These are phyloP conservation scores for Aspergillus olivimuriae DNA, from an alignment of 495 filamentous ascomycete genomes.

Conservation along the genomic window DNA sequence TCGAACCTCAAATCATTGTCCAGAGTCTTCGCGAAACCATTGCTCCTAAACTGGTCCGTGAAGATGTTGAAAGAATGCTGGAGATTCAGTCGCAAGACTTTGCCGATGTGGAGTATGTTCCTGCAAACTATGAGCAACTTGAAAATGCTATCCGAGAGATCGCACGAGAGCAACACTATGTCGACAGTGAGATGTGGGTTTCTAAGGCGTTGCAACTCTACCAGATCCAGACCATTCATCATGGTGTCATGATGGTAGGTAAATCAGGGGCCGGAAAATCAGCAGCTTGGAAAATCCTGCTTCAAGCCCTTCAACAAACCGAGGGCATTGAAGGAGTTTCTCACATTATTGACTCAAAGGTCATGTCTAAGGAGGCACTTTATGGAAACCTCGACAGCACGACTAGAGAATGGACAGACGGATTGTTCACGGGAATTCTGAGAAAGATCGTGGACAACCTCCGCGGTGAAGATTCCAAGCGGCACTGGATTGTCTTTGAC, in stretches of 20 bases:
- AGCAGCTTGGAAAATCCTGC: conserved; percentile 86
- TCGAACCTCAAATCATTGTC: conserved; percentile 97
- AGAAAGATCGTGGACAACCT: conserved; percentile 98
- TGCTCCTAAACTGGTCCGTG: conserved; percentile 88
- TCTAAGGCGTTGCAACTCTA: conserved; percentile 92
- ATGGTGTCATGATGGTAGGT: conserved; percentile 99
- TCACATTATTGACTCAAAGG: conserved; percentile 98
- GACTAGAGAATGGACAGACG: conserved; percentile 97
- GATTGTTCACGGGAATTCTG: conserved; percentile 94
- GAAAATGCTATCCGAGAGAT: conserved; percentile 75
- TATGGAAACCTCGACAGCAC: conserved; percentile 95
- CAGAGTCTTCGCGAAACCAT: conserved; percentile 98
- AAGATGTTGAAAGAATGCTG: conserved; percentile 84
- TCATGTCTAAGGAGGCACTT: conserved; percentile 97
- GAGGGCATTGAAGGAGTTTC: conserved; percentile 90
- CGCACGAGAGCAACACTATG: conserved; percentile 73
- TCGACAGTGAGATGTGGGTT: conserved; percentile 92
- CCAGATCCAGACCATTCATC: conserved; percentile 95
- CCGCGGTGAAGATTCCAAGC: conserved; percentile 89
- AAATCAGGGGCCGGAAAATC: conserved; percentile 94
- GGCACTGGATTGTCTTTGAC: conserved; percentile 99
- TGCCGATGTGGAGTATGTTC: conserved; percentile 87
- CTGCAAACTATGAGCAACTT: conserved; percentile 74
- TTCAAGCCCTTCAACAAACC: conserved; percentile 84
- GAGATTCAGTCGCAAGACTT: conserved; percentile 80